Evolutionary conservation across 176 grass and related monocot species (phyloP).

Genomic region (Triticum aestivum): DNA sequence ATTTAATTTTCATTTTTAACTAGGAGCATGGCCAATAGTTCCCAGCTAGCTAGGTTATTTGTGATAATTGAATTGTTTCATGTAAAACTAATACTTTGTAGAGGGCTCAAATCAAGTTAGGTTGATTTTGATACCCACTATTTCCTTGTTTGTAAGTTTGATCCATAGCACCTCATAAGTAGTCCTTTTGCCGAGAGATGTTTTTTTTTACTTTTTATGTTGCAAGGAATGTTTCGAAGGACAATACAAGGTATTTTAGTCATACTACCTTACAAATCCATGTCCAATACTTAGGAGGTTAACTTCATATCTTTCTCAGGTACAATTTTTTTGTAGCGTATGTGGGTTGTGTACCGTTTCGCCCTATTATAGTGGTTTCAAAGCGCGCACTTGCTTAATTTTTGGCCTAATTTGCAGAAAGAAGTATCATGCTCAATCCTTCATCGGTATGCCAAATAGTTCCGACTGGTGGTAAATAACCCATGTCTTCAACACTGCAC

Average conservation of each 20-base stretch:
- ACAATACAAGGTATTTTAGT: neutral
- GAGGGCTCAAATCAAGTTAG: no score
- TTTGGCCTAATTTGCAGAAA: neutral
- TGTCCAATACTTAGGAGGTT: neutral
- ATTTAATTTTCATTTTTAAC: neutral
- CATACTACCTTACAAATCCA: neutral
- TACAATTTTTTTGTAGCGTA: neutral
- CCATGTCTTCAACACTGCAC: neutral
- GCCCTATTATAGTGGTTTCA: neutral
- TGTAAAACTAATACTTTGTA: neutral
- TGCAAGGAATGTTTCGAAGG: neutral
- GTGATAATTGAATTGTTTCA: neutral
- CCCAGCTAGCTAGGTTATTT: neutral
- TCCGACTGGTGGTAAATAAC: neutral
- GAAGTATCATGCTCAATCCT: neutral
- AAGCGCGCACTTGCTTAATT: neutral
- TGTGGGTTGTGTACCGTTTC: neutral
- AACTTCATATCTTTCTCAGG: no score
- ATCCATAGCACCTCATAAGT: neutral
- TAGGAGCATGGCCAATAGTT: neutral
- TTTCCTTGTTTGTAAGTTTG: neutral
- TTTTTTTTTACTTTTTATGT: neutral
- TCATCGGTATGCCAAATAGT: neutral
- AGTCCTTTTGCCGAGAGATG: neutral
- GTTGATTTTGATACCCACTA: neutral